A percentile compares a stretch with the other conserved stretches of the same genome.
These are phyloP conservation scores for Penicillium sp. DNA, from an alignment of 2,329 filamentous ascomycete species.

Conservation along the genomic window DNA sequence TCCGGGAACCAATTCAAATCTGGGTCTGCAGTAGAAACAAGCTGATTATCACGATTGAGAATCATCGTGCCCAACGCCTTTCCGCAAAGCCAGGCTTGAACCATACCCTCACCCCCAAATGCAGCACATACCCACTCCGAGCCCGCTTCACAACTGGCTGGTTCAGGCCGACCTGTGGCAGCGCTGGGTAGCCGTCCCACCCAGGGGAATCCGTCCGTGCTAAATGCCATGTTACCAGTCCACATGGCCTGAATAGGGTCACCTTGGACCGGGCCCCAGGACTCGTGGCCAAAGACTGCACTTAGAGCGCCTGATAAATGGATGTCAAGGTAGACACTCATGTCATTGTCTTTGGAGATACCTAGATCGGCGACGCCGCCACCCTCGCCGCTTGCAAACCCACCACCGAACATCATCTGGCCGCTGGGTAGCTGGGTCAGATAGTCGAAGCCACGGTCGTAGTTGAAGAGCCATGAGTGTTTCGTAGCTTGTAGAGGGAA, in stretches of 20 bases:
- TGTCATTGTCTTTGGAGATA: conserved; percentile 53
- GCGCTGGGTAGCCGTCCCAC: conserved; percentile 52
- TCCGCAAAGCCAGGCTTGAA: conserved; percentile 40
- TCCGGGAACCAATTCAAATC: conserved; percentile 40
- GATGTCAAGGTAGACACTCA: conserved; percentile 34
- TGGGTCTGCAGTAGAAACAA: conserved; percentile 7
- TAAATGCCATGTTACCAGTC: conserved; percentile 57
- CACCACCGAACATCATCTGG: conserved; percentile 63
- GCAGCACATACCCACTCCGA: conserved; percentile 39
- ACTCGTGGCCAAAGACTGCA: conserved; percentile 34
- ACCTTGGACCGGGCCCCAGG: conserved; percentile 32
- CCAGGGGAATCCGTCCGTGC: conserved; percentile 57
- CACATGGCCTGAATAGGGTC: conserved; percentile 37
- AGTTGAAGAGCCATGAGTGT: conserved; percentile 60
- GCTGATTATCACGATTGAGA: conserved; percentile 24
- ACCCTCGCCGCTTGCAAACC: conserved; percentile 52
- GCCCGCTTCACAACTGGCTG: conserved; percentile 5
- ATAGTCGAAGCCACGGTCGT: conserved; percentile 58
- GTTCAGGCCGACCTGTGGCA: conserved; percentile 20
- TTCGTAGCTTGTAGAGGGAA: conserved; percentile 42
- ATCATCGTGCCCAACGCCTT: conserved; percentile 38
- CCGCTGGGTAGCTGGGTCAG: conserved; percentile 55
- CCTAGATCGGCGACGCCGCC: conserved; percentile 57
- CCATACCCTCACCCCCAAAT: conserved; percentile 43
- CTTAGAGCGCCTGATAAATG: conserved; percentile 37